These are phyloP conservation scores for Colletotrichum sp. DNA, from an alignment of 2,329 filamentous ascomycete genomes.

Conservation along the genomic window DNA sequence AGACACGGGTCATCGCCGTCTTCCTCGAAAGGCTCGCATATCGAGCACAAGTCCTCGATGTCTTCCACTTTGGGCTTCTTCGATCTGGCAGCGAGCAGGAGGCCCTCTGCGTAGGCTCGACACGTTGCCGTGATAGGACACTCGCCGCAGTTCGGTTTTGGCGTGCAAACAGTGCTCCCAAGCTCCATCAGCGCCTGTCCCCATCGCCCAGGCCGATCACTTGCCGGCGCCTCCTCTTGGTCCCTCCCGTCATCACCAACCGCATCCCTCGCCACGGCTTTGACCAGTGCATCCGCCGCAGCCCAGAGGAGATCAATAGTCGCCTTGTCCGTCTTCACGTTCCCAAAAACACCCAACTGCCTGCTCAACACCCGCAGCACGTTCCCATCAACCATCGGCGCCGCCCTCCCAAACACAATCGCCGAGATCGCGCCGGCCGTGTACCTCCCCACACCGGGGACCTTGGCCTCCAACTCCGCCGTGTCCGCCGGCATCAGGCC, in stretches of 20 bases:
- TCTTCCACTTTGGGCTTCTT: slow-evolving; percentile 35
- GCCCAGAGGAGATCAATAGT: slow-evolving; percentile 62
- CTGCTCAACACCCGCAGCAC: slow-evolving; percentile 65
- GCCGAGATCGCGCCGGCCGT: slow-evolving; percentile 67
- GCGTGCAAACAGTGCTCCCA: slow-evolving; percentile 66
- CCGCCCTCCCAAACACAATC: slow-evolving; percentile 65
- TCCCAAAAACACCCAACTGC: slow-evolving; percentile 62
- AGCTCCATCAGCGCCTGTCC: slow-evolving; percentile 71
- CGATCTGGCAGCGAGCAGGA: slow-evolving; percentile 30
- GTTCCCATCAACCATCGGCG: slow-evolving; percentile 69
- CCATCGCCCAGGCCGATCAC: slow-evolving; percentile 63
- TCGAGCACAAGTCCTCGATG: slow-evolving; percentile 55
- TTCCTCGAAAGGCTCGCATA: slow-evolving; percentile 55
- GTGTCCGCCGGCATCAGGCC: slow-evolving; percentile 56
- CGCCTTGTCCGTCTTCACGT: slow-evolving; percentile 60
- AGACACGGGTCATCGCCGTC: slow-evolving; percentile 22
- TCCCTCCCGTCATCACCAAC: slow-evolving; percentile 17
- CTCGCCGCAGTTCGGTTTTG: slow-evolving; percentile 59
- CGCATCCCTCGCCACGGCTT: slow-evolving; percentile 49
- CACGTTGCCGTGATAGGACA: slow-evolving; percentile 59
- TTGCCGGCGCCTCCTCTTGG: slow-evolving; percentile 35
- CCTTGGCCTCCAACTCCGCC: slow-evolving; percentile 50
- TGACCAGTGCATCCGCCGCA: slow-evolving; percentile 60
- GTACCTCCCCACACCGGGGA: slow-evolving; percentile 67
- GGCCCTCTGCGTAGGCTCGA: slow-evolving; percentile 55